A percentile compares a stretch with the other conserved stretches of the same genome.
These are phyloP conservation scores for Neoscytalidium dimidiatum DNA, from an alignment of 2,329 filamentous ascomycete species.

Conservation along the genomic window DNA sequence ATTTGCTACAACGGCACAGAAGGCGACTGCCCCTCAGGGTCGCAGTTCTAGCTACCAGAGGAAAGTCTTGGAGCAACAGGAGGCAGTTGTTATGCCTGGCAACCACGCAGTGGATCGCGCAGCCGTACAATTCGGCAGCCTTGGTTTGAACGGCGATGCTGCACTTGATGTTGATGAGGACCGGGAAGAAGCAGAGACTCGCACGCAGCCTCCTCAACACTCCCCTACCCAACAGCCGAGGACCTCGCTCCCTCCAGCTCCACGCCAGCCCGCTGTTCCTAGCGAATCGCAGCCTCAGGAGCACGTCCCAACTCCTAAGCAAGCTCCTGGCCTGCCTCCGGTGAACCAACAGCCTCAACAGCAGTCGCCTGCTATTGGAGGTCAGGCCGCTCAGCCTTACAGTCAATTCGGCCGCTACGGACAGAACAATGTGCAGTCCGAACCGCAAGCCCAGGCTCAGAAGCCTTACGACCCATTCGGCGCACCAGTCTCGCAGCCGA, in stretches of 20 bases:
- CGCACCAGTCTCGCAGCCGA: constrained; percentile 63
- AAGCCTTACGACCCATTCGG: constrained; percentile 88
- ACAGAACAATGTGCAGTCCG: constrained; percentile 60
- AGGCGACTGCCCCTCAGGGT: constrained; percentile 65
- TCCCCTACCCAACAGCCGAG: constrained; percentile 85
- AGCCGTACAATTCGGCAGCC: constrained; percentile 93
- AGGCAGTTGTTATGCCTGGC: constrained; percentile 96
- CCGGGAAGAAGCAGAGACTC: constrained; percentile 91
- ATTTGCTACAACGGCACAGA: constrained; percentile 78
- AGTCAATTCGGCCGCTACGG: constrained; percentile 72
- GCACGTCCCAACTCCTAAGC: constrained; percentile 55
- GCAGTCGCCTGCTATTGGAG: constrained; percentile 47
- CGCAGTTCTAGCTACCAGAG: constrained; percentile 82
- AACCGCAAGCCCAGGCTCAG: constrained; percentile 63
- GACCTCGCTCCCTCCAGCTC: constrained; percentile 78
- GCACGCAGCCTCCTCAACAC: constrained; percentile 88
- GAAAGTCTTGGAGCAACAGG: constrained; percentile 89
- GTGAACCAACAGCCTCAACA: constrained; percentile 51
- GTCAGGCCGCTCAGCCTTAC: constrained; percentile 50
- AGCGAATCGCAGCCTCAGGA: constrained; percentile 43
- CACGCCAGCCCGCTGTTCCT: constrained; percentile 44
- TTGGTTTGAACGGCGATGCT: constrained; percentile 76
- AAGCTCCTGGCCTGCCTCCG: constrained; percentile 64
- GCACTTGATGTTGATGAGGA: constrained; percentile 82
- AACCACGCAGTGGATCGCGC: constrained; percentile 93